These are phyloP conservation scores for Saccharomycopsis fibuligera DNA, from an alignment of 805 yeast species.

Conservation along the genomic window DNA sequence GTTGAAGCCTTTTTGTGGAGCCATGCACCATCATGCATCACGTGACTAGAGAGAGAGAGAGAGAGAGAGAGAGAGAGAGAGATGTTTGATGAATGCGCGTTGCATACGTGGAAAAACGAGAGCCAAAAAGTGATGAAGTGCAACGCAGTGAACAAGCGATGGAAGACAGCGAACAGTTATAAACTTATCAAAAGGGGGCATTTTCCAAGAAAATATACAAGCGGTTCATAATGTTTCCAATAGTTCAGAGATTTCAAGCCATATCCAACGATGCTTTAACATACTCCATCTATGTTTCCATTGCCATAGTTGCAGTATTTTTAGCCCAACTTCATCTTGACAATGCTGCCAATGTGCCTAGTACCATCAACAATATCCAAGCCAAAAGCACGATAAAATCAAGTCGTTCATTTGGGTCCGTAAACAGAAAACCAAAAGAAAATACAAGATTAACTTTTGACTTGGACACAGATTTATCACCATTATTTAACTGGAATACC, in stretches of 20 bases:
- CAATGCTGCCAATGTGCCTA: constrained; percentile 38
- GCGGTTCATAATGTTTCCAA: constrained; percentile 36
- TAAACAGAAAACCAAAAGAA: constrained; percentile 63
- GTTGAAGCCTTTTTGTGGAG: no score
- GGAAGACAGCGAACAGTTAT: no score
- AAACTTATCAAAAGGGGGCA: no score
- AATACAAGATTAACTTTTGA: constrained; percentile 69
- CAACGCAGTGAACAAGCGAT: no score
- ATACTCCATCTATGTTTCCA: constrained; percentile 41
- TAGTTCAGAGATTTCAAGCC: constrained; percentile 41
- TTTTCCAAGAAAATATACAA: no score
- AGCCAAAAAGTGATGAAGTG: no score
- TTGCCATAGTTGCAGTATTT: constrained; percentile 42
- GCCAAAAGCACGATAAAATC: constrained; percentile 35
- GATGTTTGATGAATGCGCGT: no score
- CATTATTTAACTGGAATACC: constrained; percentile 93
- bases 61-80: no score
- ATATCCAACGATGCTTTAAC: constrained; percentile 50
- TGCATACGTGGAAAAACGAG: no score
- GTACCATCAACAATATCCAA: constrained; percentile 32
- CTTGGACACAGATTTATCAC: constrained; percentile 64
- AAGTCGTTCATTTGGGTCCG: constrained; percentile 64
- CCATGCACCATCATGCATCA: no score
- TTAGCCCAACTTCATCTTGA: constrained; percentile 40
- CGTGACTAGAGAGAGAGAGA: no score